A percentile compares a stretch with the other conserved stretches of the same genome.
These are phyloP conservation scores for Ogataea henricii DNA, from an alignment of 805 yeast species.

Conservation along the genomic window DNA sequence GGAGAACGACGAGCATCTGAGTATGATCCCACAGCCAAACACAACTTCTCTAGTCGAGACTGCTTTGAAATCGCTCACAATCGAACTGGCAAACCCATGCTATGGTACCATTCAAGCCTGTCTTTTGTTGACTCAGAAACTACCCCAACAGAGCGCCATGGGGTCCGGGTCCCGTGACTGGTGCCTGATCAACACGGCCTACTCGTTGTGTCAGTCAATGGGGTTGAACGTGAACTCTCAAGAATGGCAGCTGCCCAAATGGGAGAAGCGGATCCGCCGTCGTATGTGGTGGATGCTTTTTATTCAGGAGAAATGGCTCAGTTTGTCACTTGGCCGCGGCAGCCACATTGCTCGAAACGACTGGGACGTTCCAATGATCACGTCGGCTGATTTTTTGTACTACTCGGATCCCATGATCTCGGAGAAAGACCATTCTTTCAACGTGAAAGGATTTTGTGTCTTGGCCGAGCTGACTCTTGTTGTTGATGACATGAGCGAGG, in stretches of 20 bases:
- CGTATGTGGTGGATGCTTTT: constrained; percentile 23
- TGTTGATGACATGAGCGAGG: constrained; percentile 13
- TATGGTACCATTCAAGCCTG: constrained; percentile 22
- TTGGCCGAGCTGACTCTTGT: constrained; percentile 15
- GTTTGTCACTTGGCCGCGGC: constrained; percentile 14
- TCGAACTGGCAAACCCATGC: constrained; percentile 17
- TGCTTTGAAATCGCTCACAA: constrained; percentile 2
- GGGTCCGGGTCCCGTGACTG: constrained; percentile 14
- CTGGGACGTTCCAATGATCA: constrained; percentile 19
- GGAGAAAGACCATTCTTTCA: constrained; percentile 11
- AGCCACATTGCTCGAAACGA: constrained; percentile 18
- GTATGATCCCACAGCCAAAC: constrained; percentile 15
- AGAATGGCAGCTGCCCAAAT: constrained; percentile 13
- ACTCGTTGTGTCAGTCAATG: constrained; percentile 17
- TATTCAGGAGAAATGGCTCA: constrained; percentile 22
- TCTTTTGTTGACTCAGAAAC: constrained; percentile 16
- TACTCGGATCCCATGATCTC: constrained; percentile 14
- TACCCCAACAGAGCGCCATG: not conserved
- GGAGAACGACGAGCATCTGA: constrained; percentile 16
- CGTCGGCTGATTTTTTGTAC: constrained; percentile 13
- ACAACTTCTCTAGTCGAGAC: constrained; percentile 7
- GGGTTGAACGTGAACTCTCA: constrained; percentile 18
- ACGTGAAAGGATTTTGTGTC: constrained; percentile 12
- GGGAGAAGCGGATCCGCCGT: constrained; percentile 21
- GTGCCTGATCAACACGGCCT: constrained; percentile 13